Percentiles rank a stretch among this genome's conserved stretches.
Conservation (phyloP, 1,284 basidiomycete species). For the Farysia itapuensis region DNA sequence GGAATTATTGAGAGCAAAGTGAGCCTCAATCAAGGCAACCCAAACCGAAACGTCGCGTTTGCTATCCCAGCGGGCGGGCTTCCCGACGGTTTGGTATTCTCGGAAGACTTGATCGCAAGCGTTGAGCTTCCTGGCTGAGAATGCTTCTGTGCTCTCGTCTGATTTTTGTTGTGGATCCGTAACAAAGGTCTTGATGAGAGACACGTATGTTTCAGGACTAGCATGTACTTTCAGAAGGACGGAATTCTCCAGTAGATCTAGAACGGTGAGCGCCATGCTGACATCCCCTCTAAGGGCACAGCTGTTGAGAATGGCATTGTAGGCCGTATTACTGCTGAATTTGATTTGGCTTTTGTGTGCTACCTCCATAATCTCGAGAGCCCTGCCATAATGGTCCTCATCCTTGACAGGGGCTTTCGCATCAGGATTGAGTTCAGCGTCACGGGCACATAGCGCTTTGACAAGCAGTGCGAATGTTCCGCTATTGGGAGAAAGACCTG, state of each 20-base stretch:
- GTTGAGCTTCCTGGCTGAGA: constrained; percentile 65
- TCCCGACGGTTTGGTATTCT: constrained; percentile 65
- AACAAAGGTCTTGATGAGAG: constrained; percentile 65
- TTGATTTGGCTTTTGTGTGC: constrained; percentile 55
- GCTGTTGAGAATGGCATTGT: constrained; percentile 69
- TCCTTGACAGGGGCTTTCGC: constrained; percentile 3
- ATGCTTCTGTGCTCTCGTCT: constrained; percentile 62
- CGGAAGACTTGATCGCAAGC: constrained; percentile 72
- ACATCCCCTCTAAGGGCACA: constrained; percentile 69
- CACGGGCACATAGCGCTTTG: constrained; percentile 71
- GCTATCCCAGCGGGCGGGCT: constrained; percentile 36
- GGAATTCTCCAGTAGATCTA: constrained; percentile 68
- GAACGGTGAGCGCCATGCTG: constrained; percentile 71
- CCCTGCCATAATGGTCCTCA: constrained; percentile 59
- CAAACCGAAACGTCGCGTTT: constrained; percentile 65
- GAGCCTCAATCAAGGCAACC: constrained; percentile 74
- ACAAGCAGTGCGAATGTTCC: constrained; percentile 74
- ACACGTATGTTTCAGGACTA: constrained; percentile 64
- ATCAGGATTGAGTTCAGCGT: constrained; percentile 67
- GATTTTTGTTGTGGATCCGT: constrained; percentile 25
- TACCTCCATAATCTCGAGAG: constrained; percentile 67
- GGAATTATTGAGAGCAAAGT: constrained; percentile 71
- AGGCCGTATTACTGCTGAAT: constrained; percentile 63
- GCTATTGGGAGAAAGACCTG: constrained; percentile 69
- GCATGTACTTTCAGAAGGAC: constrained; percentile 62